Evolutionary conservation across 164 flowering plant species (phyloP).

Genomic region (Chloranthus sessilifolius): DNA sequence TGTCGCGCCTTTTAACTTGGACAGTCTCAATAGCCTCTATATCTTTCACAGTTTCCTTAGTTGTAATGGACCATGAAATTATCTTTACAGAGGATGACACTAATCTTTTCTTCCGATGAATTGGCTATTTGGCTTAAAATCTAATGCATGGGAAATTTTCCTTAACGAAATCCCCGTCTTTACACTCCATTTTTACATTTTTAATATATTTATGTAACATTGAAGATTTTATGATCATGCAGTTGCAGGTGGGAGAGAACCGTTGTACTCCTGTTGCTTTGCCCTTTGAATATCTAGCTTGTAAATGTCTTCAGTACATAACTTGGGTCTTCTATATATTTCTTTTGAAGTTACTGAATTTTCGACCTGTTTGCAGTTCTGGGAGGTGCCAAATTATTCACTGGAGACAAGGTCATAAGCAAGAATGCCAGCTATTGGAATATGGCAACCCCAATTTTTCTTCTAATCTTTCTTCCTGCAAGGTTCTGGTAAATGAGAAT

Average conservation of each 20-base stretch:
- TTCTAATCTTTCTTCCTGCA: conserved; percentile 20
- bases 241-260: not conserved
- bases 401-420: conserved; percentile 84
- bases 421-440: conserved; percentile 57
- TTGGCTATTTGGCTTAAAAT: too few species aligned
- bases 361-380: conserved; percentile 47
- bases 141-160: not conserved
- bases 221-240: not conserved
- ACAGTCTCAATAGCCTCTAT: too few species aligned
- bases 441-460: conserved; percentile 26
- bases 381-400: conserved; percentile 89
- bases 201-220: too few species aligned
- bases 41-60: too few species aligned
- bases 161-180: too few species aligned
- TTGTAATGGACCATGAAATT: too few species aligned
- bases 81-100: too few species aligned
- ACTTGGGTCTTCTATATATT: not conserved
- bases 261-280: too few species aligned
- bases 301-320: not conserved
- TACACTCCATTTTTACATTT: too few species aligned
- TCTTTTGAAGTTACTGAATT: not conserved
- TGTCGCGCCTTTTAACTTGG: too few species aligned
- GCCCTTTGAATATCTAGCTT: not conserved
- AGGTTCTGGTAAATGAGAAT: conserved; percentile 17
- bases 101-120: too few species aligned